Evolutionary conservation across 2,329 filamentous ascomycete genomes (phyloP).

Genomic region (Rhexocercosporidium sp.): DNA sequence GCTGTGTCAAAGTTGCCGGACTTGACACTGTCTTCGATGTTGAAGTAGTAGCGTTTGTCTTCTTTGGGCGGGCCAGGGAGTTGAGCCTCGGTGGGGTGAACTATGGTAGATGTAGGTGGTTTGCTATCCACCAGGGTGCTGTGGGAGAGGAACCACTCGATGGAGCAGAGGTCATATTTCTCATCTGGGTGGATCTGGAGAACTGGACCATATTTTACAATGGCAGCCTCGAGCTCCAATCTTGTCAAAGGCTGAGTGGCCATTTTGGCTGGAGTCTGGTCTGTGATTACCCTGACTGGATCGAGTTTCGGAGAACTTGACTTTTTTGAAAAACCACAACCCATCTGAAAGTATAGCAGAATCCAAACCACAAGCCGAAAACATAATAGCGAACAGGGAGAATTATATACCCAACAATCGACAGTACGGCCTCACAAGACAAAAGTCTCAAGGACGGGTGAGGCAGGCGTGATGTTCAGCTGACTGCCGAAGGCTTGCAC

Average conservation of each 20-base stretch:
- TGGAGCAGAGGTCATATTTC: conserved; percentile 29
- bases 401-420: not conserved
- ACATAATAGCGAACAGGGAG: not conserved
- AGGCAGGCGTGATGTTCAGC: conserved; percentile 3
- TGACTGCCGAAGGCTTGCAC: conserved; percentile 4
- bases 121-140: conserved; percentile 29
- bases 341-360: not conserved
- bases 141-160: conserved; percentile 32
- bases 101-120: conserved; percentile 18
- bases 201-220: conserved; percentile 30
- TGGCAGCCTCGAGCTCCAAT: conserved; percentile 28
- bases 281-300: not conserved
- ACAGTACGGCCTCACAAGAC: not conserved
- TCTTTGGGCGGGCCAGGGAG: conserved; percentile 30
- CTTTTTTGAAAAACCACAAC: not conserved
- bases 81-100: conserved; percentile 27
- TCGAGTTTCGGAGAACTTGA: not conserved
- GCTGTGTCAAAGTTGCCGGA: conserved; percentile 28
- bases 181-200: conserved; percentile 31
- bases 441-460: too few relatives aligned
- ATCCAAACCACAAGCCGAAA: too few relatives aligned
- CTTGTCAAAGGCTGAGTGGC: conserved; percentile 19
- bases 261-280: not conserved
- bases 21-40: conserved; percentile 29
- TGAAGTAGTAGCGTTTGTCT: conserved; percentile 31